Percentiles rank a stretch among this genome's conserved stretches.
These are phyloP conservation scores for Phytophthora pini DNA, from an alignment of 352 stramenopile genomes.

Conservation along the genomic window DNA sequence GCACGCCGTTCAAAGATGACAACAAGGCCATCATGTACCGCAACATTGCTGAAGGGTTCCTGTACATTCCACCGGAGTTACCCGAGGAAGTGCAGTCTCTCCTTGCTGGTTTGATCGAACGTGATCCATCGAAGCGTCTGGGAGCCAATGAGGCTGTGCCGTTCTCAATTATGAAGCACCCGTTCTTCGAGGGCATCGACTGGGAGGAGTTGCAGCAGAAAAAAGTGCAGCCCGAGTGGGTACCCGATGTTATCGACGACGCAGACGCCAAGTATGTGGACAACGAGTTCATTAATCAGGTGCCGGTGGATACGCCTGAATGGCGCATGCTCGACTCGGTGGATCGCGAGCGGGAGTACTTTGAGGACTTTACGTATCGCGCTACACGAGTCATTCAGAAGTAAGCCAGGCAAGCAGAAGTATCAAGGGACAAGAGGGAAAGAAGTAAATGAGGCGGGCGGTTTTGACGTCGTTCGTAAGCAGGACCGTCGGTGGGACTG, in stretches of 20 bases:
- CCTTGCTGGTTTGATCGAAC: conserved; percentile 78
- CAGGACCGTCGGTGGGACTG: conserved; percentile 15
- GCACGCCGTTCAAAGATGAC: conserved; percentile 93
- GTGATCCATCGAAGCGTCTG: conserved; percentile 75
- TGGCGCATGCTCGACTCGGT: conserved; percentile 91
- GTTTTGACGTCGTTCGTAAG: conserved; percentile 29
- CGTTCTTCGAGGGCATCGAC: conserved; percentile 89
- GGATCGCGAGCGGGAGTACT: conserved; percentile 84
- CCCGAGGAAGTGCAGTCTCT: conserved; percentile 80
- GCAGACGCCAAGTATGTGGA: conserved; percentile 89
- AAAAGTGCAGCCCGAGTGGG: conserved; percentile 79
- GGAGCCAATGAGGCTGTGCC: conserved; percentile 79
- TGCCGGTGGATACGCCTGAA: conserved; percentile 87
- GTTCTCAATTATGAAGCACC: conserved; percentile 90
- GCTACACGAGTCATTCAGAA: conserved; percentile 79
- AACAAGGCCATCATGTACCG: conserved; percentile 94
- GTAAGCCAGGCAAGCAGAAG: conserved; percentile 26
- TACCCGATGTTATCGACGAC: conserved; percentile 84
- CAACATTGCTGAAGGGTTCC: conserved; percentile 86
- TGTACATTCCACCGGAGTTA: conserved; percentile 83
- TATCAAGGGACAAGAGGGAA: conserved; percentile 11
- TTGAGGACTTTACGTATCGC: conserved; percentile 88
- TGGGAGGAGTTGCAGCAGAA: conserved; percentile 88
- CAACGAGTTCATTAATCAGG: conserved; percentile 89
- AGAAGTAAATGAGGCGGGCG: conserved; percentile 25